Evolutionary conservation across 1,139 yeast species (phyloP).

Genomic region (Magnusiomyces paraingens): DNA sequence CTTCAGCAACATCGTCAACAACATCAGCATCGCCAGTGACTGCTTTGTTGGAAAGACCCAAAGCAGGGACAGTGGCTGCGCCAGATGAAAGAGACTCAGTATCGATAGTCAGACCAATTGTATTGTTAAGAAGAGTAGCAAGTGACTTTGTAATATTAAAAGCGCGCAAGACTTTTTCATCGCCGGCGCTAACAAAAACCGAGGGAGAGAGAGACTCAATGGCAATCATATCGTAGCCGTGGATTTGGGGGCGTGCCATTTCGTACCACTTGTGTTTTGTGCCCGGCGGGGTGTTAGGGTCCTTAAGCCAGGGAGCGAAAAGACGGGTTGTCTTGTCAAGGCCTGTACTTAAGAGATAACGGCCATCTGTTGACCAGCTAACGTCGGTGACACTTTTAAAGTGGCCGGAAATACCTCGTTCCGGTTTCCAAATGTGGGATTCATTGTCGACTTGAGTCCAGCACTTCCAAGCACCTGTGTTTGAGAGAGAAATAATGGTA

Average conservation of each 20-base stretch:
- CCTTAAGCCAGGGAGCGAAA: slow-evolving; percentile 52
- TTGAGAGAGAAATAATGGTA: slow-evolving; percentile 60
- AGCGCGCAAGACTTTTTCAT: slow-evolving; percentile 84
- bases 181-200: slow-evolving; percentile 87
- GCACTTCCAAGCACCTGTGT: slow-evolving; percentile 85
- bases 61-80: slow-evolving; percentile 84
- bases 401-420: slow-evolving; percentile 70
- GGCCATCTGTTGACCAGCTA: slow-evolving; percentile 67
- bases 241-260: slow-evolving; percentile 94
- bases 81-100: slow-evolving; percentile 44
- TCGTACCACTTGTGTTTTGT: slow-evolving; percentile 61
- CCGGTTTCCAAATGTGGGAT: slow-evolving; percentile 46
- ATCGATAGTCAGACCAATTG: slow-evolving; percentile 42
- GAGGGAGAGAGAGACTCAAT: slow-evolving; percentile 55
- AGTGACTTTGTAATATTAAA: slow-evolving; percentile 87
- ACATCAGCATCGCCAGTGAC: slow-evolving; percentile 16
- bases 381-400: slow-evolving; percentile 68
- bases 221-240: slow-evolving; percentile 94
- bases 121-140: slow-evolving; percentile 50
- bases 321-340: slow-evolving; percentile 91
- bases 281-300: slow-evolving; percentile 5
- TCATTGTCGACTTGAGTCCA: slow-evolving; percentile 46
- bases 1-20: slow-evolving; percentile 15
- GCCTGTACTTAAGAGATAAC: slow-evolving; percentile 68
- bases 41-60: slow-evolving; percentile 83